Conservation (phyloP, 306 rosid genomes). For the Amphicarpaea edgeworthii region DNA sequence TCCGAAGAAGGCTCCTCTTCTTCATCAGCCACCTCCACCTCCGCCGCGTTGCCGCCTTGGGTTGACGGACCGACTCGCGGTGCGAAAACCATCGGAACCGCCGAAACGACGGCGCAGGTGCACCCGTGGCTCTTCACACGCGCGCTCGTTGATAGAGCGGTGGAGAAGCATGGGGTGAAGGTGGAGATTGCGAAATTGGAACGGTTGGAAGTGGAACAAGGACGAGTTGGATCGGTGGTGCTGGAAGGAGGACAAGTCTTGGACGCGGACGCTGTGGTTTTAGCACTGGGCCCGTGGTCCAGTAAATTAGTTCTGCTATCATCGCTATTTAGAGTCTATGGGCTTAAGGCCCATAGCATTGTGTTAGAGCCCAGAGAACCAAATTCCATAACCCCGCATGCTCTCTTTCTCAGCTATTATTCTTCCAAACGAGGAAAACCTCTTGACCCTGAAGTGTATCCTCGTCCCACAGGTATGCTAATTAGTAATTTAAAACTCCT, state of each 20-base stretch:
- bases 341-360: conserved; percentile 83
- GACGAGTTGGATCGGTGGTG: conserved; percentile 60
- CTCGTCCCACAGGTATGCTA: conserved; percentile 81
- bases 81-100: conserved; percentile 63
- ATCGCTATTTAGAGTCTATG: conserved; percentile 66
- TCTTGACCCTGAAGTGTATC: conserved; percentile 85
- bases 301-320: conserved; percentile 64
- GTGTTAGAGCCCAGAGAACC: conserved; percentile 75
- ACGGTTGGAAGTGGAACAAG: conserved; percentile 55
- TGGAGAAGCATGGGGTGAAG: conserved; percentile 66
- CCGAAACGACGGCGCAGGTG: conserved; percentile 84
- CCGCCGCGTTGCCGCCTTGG: conserved; percentile 61
- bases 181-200: conserved; percentile 80
- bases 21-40: no score
- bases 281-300: conserved; percentile 91
- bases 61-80: conserved; percentile 64
- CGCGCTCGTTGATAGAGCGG: conserved; percentile 64
- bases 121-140: conserved; percentile 80
- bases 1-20: no score
- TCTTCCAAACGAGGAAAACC: conserved; percentile 54
- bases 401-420: conserved; percentile 73
- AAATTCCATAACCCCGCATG: conserved; percentile 71
- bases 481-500: no score
- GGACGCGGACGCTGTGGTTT: conserved; percentile 75
- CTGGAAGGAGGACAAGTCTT: conserved; percentile 68